These are phyloP conservation scores for Tripterygium wilfordii DNA, from an alignment of 177 flowering plant species.

Conservation along the genomic window DNA sequence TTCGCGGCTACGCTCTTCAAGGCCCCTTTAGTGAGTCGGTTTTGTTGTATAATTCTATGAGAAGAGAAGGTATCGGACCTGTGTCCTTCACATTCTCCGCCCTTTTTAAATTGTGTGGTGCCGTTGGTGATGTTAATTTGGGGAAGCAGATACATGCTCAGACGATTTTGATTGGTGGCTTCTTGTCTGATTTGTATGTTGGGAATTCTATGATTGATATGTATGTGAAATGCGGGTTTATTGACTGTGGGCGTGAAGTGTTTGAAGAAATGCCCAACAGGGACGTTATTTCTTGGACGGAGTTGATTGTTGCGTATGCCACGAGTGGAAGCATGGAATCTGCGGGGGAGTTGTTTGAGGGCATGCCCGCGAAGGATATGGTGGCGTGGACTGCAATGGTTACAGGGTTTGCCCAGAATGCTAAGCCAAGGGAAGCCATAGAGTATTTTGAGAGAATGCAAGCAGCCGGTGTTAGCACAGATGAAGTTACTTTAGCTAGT, in stretches of 20 bases:
- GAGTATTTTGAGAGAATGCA: slow-evolving; percentile 45
- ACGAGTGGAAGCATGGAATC: slow-evolving; percentile 43
- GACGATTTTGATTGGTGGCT: slow-evolving; percentile 47
- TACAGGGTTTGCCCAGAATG: slow-evolving; percentile 54
- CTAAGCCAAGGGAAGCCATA: slow-evolving; percentile 50
- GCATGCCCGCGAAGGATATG: slow-evolving; percentile 42
- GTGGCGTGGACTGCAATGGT: slow-evolving; percentile 78
- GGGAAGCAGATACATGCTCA: slow-evolving; percentile 61
- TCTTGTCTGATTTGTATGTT: slow-evolving; percentile 44
- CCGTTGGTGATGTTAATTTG: slow-evolving; percentile 21
- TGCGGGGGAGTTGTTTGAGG: slow-evolving; percentile 42
- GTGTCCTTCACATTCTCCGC: slow-evolving; percentile 55
- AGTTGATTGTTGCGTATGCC: slow-evolving; percentile 48
- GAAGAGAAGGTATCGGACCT: slow-evolving; percentile 32
- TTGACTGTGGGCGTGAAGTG: slow-evolving; percentile 40
- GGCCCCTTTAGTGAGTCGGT: slow-evolving; percentile 27
- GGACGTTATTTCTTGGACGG: slow-evolving; percentile 58
- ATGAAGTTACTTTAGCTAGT: slow-evolving; percentile 51
- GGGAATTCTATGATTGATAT: slow-evolving; percentile 51
- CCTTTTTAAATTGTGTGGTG: slow-evolving; percentile 43
- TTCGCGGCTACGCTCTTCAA: slow-evolving; percentile 40
- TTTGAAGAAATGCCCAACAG: slow-evolving; percentile 60
- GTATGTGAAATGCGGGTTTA: slow-evolving; percentile 50
- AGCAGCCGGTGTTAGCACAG: slow-evolving; percentile 32
- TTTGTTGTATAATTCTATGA: slow-evolving; percentile 36